Evolutionary conservation across 495 filamentous ascomycete genomes (phyloP).

Genomic region (Penicillium canariense): DNA sequence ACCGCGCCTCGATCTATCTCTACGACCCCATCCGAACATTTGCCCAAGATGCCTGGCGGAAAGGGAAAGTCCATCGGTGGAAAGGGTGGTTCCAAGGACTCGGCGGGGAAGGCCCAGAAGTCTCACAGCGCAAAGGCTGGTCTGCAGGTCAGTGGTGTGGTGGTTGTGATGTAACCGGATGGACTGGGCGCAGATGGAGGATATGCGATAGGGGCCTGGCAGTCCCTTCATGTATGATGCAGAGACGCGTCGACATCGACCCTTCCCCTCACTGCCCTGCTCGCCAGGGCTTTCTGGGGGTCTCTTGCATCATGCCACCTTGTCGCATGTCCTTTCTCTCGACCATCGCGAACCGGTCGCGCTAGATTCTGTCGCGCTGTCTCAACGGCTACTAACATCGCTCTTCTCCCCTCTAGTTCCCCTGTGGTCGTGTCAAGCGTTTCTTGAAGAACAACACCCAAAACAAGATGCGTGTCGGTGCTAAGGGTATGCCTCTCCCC

Average conservation of each 20-base stretch:
- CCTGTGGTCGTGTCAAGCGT: constrained; percentile 99
- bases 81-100: constrained; percentile 80
- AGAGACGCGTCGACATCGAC: constrained; percentile 24
- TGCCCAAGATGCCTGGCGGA: constrained; percentile 69
- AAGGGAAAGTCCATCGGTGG: constrained; percentile 94
- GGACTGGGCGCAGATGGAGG: neutral
- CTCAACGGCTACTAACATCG: constrained; percentile 13
- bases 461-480: constrained; percentile 99
- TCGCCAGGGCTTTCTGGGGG: neutral
- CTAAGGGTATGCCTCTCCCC: constrained; percentile 61
- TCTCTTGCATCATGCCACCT: neutral
- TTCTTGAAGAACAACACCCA: constrained; percentile 99
- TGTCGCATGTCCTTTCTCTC: constrained; percentile 15
- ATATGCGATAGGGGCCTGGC: constrained; percentile 9
- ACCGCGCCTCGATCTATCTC: constrained; percentile 24
- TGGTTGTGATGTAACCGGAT: constrained; percentile 2
- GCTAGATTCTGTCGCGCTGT: neutral
- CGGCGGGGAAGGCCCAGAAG: constrained; percentile 84
- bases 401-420: constrained; percentile 64
- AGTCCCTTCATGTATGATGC: constrained; percentile 7
- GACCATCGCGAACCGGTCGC: neutral
- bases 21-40: constrained; percentile 26
- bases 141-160: constrained; percentile 77
- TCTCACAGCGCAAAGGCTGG: constrained; percentile 98
- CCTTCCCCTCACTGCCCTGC: constrained; percentile 13